Conservation (phyloP, 768 basidiomycete species). For the Omphalotus guepiniiformis region DNA sequence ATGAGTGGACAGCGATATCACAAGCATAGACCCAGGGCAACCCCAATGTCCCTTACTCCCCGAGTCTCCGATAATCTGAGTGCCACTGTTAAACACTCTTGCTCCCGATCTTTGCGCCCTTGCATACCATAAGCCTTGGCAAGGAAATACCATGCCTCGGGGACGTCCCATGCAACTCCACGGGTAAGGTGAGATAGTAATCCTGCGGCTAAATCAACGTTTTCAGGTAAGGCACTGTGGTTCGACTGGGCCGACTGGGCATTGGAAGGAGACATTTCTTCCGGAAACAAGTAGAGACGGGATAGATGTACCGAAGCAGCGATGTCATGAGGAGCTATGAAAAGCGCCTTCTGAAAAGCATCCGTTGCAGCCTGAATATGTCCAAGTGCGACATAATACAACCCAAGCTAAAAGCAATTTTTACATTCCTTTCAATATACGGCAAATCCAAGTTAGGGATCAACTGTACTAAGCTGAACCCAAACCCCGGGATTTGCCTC, state of each 20-base stretch:
- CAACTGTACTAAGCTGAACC: slow-evolving; percentile 70
- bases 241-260: slow-evolving; percentile 7
- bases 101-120: slow-evolving; percentile 63
- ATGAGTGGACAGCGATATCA: too few relatives aligned
- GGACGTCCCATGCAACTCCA: slow-evolving; percentile 82
- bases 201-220: slow-evolving; percentile 80
- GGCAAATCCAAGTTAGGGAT: background rate
- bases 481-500: slow-evolving; percentile 86
- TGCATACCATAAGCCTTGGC: slow-evolving; percentile 78
- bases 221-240: slow-evolving; percentile 23
- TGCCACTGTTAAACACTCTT: slow-evolving; percentile 71
- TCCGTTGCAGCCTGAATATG: slow-evolving; percentile 62
- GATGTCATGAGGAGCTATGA: slow-evolving; percentile 77
- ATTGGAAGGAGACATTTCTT: slow-evolving; percentile 16
- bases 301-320: slow-evolving; percentile 76
- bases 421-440: background rate
- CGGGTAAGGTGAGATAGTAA: slow-evolving; percentile 73
- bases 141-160: slow-evolving; percentile 94
- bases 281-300: slow-evolving; percentile 59
- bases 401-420: slow-evolving; percentile 52
- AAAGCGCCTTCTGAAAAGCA: slow-evolving; percentile 84
- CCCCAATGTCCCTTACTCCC: slow-evolving; percentile 58
- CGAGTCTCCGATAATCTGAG: slow-evolving; percentile 57
- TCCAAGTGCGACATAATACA: slow-evolving; percentile 63
- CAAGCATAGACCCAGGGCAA: slow-evolving; percentile 67